Evolutionary conservation across 192 early-diverging fungal genomes (phyloP).

Genomic region (Coemansia sp.): DNA sequence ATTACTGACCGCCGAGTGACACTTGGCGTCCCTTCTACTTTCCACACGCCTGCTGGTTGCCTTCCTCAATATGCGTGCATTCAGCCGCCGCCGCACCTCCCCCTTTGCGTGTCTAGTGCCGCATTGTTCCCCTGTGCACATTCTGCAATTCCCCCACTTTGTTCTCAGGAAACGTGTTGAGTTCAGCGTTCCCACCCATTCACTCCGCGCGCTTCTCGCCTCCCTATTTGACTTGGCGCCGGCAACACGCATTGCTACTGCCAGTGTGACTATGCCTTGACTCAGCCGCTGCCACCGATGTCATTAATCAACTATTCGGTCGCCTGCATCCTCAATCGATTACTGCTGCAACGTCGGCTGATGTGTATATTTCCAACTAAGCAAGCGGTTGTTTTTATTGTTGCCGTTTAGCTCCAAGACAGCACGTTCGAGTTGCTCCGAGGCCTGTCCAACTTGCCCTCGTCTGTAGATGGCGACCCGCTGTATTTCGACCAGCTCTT

Average conservation of each 20-base stretch:
- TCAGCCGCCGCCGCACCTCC: neutral
- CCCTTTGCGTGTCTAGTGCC: neutral
- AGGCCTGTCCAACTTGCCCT: conserved; percentile 37
- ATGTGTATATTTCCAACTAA: neutral
- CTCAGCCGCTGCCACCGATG: neutral
- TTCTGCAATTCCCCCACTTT: neutral
- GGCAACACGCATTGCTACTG: neutral
- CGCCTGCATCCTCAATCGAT: neutral
- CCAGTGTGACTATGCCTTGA: neutral
- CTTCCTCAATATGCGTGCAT: neutral
- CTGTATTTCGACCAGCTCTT: conserved; percentile 54
- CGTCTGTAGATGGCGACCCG: conserved; percentile 45
- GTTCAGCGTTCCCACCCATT: neutral
- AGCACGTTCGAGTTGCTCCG: conserved; percentile 50
- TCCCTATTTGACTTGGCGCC: neutral
- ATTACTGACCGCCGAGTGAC: too few species aligned
- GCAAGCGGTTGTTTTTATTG: neutral
- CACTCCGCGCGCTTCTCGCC: neutral
- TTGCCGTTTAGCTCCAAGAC: conserved; percentile 44
- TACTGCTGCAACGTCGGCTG: neutral
- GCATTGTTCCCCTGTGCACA: neutral
- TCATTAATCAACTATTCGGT: neutral
- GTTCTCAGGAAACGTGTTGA: neutral
- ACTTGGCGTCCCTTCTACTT: too few species aligned
- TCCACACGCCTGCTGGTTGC: neutral